Evolutionary conservation across 2,329 filamentous ascomycete species (phyloP), one percentile per base, ranked within the genome.

Genomic region (Bisporella sp.): DNA sequence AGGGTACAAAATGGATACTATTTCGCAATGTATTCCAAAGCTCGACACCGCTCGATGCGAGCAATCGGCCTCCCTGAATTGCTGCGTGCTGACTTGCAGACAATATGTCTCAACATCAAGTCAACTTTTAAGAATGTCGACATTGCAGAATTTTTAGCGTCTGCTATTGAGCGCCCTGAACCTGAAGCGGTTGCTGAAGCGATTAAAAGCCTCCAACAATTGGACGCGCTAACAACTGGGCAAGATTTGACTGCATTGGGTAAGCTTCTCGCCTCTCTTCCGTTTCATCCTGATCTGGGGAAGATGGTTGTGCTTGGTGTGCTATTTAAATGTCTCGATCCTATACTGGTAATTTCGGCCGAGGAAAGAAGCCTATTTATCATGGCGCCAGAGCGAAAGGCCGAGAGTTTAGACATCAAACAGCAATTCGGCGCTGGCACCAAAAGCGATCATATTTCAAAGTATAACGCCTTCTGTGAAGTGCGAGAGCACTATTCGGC

Each of bases 251-350:
- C 92, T 0, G 89, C 89, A 3, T 81, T 99, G 43, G 93, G 93
- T 28, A 83, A 85, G 46, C 90, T 96, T 67, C 75, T 97, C 12
- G 84, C 89, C 30, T 87, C 92, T 78, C 87, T 99, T 43, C 93
- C 93, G 1, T 86, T 92, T 1, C 90, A 96, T 61, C 75, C 97
- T 40, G 81, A 90, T 30, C 91, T 90, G 65, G 89, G 87, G 44
- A 97, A 97, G 69, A 76, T 99, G 43, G 87, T 97, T 75, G 86
- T 99, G 4, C 95, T 93, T 62, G 93, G 92, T 6, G 86, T 89
- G 11, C 89, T 93, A 42, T 96, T 97, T 60, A 87, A 87, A 41
- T 96, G 91, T 61, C 76, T 97, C 8, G 89, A 96, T 60, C 82
- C 92, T 47, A 90, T 87, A 4, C 88, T 96, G 51, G 87, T 91